Evolutionary conservation across 1,139 yeast species (phyloP).

Genomic region (Blastobotrys persicus): DNA sequence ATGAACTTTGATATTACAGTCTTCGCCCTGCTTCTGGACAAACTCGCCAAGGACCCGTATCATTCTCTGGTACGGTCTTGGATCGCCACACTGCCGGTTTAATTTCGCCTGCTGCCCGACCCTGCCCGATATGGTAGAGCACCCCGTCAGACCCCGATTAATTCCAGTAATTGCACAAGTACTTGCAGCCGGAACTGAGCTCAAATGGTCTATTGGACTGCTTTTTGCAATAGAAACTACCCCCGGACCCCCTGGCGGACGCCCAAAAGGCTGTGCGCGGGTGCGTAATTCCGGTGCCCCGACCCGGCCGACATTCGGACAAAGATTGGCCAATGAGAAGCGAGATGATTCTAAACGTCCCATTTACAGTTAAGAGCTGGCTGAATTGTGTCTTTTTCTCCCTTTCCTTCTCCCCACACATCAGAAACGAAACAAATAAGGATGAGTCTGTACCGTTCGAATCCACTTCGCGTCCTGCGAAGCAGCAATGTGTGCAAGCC

Average conservation of each 20-base stretch:
- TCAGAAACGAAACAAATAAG: neutral
- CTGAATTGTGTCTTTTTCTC: neutral
- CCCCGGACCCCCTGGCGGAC: neutral
- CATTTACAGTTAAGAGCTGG: neutral
- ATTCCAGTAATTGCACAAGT: no score
- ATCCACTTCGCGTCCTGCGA: neutral
- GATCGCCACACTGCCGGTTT: no score
- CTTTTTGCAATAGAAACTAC: no score
- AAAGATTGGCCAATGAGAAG: conserved; percentile 16
- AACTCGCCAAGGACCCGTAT: neutral
- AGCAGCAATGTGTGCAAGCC: conserved; percentile 4
- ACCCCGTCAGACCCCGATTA: no score
- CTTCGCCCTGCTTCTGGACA: neutral
- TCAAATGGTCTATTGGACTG: no score
- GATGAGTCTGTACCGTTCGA: conserved; percentile 2
- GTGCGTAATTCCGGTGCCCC: conserved; percentile 1
- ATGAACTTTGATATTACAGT: neutral
- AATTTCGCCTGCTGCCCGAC: no score
- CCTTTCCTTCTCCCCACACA: neutral
- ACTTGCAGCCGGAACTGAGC: no score
- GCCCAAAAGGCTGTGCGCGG: neutral
- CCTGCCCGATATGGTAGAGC: no score
- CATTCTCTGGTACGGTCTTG: neutral
- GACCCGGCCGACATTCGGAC: conserved; percentile 5
- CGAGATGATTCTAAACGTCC: conserved; percentile 17